Conservation (phyloP, 495 filamentous ascomycete species). For the Hypoxylon fuscum region DNA sequence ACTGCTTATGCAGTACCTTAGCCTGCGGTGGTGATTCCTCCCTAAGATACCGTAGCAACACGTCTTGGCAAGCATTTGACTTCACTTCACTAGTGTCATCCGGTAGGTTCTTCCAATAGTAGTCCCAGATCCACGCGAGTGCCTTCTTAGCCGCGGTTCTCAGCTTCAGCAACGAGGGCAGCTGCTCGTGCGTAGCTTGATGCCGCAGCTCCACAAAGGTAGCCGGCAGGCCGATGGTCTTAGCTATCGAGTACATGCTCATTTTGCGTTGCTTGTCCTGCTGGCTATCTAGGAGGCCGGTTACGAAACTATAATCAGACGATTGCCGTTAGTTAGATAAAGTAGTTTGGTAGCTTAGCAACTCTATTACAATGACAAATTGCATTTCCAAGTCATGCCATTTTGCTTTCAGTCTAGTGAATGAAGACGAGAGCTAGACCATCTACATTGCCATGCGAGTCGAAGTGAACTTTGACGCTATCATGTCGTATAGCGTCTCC, state of each 20-base stretch:
- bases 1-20: conserved; percentile 24
- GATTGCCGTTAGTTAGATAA: conserved; percentile 10
- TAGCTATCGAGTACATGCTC: conserved; percentile 85
- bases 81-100: conserved; percentile 6
- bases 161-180: conserved; percentile 77
- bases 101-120: conserved; percentile 75
- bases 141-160: conserved; percentile 70
- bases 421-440: conserved; percentile 1
- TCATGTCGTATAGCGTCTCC: background rate
- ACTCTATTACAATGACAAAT: background rate
- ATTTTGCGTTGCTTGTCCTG: conserved; percentile 73
- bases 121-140: conserved; percentile 85
- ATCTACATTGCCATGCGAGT: conserved; percentile 7
- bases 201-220: conserved; percentile 91
- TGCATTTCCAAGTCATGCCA: background rate
- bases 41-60: conserved; percentile 42
- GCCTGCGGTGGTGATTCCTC: conserved; percentile 22
- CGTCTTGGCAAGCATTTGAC: conserved; percentile 25
- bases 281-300: conserved; percentile 81
- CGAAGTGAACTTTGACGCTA: conserved; percentile 1
- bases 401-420: conserved; percentile 4
- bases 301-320: conserved; percentile 76
- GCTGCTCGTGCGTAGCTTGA: conserved; percentile 86
- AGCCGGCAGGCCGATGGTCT: conserved; percentile 77
- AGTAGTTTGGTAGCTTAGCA: conserved; percentile 1